phyloP scores from a whole-genome alignment of 345 rosid species.

The Atalantia buxifolia region DNA sequence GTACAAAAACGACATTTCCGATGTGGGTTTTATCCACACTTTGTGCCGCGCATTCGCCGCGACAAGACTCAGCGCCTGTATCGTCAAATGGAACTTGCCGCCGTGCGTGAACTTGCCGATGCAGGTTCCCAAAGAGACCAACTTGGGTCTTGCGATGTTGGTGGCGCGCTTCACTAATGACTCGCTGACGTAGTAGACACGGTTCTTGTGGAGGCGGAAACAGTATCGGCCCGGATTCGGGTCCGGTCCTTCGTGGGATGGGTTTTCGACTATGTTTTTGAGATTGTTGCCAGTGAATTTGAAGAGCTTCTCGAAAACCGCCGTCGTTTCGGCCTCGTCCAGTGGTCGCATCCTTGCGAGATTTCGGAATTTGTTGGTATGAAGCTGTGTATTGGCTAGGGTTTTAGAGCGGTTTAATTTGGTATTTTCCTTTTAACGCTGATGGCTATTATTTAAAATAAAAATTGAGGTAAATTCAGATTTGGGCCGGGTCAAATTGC shows the following conservation, averaged over 20 bases:
- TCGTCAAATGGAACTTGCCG: constrained; percentile 68
- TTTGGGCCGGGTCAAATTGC: not conserved
- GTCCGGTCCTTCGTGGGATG: constrained; percentile 87
- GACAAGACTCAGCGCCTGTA: constrained; percentile 52
- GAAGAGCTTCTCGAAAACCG: constrained; percentile 81
- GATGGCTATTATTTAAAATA: not conserved
- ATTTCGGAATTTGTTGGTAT: not conserved
- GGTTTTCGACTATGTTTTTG: constrained; percentile 85
- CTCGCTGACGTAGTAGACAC: constrained; percentile 76
- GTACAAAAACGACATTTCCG: constrained; percentile 93
- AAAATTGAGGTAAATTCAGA: not conserved
- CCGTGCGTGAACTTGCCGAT: constrained; percentile 83
- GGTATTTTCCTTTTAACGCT: not conserved
- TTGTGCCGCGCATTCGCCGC: constrained; percentile 87
- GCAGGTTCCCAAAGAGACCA: constrained; percentile 73
- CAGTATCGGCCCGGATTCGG: constrained; percentile 70
- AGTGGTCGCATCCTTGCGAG: constrained; percentile 59
- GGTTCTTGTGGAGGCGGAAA: constrained; percentile 84
- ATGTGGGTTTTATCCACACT: constrained; percentile 91
- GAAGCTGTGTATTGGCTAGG: not conserved
- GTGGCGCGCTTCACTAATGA: constrained; percentile 82
- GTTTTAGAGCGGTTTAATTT: not conserved
- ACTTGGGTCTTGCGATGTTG: constrained; percentile 55
- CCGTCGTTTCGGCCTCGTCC: constrained; percentile 82
- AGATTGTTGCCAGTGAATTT: constrained; percentile 84